Percentiles rank a stretch among this genome's conserved stretches.
phyloP scores from a whole-genome alignment of 2,329 filamentous ascomycete genomes.

The Colletotrichum filicis region DNA sequence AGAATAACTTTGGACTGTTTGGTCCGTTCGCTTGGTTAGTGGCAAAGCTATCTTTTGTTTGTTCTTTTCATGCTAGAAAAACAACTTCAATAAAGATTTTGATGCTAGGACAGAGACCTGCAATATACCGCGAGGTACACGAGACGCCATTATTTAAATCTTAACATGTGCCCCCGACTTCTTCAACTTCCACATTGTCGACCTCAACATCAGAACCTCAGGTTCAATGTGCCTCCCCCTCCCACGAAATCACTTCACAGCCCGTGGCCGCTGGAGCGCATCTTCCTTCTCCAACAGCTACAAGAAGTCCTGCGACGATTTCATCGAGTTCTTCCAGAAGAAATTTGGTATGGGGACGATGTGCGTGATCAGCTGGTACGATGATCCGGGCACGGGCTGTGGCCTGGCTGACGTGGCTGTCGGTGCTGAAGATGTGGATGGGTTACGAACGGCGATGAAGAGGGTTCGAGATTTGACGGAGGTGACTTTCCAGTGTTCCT shows the following conservation, averaged over 20 bases:
- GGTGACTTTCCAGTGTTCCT: slow-evolving; percentile 49
- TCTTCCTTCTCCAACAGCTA: slow-evolving; percentile 44
- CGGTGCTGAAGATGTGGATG: slow-evolving; percentile 40
- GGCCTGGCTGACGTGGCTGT: slow-evolving; percentile 46
- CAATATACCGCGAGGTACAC: no score
- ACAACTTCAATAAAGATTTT: no score
- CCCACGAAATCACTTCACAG: slow-evolving; percentile 43
- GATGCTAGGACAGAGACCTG: no score
- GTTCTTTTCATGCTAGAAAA: no score
- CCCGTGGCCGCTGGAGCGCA: slow-evolving; percentile 40
- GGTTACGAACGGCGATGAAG: slow-evolving; percentile 38
- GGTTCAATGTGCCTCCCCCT: slow-evolving; percentile 45
- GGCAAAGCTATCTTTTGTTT: no score
- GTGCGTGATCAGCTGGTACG: slow-evolving; percentile 46
- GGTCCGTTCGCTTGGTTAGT: no score
- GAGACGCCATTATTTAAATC: no score
- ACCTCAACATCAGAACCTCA: slow-evolving; percentile 48
- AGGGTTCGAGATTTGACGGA: slow-evolving; percentile 41
- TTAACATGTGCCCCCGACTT: slow-evolving; percentile 1
- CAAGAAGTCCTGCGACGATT: slow-evolving; percentile 38
- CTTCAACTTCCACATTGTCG: slow-evolving; percentile 42
- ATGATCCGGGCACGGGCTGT: slow-evolving; percentile 39
- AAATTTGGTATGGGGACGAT: slow-evolving; percentile 42
- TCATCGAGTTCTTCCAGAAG: slow-evolving; percentile 40
- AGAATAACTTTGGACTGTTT: no score